phyloP scores from a whole-genome alignment of 2,329 filamentous ascomycete genomes.

The Pseudogymnoascus sp. region DNA sequence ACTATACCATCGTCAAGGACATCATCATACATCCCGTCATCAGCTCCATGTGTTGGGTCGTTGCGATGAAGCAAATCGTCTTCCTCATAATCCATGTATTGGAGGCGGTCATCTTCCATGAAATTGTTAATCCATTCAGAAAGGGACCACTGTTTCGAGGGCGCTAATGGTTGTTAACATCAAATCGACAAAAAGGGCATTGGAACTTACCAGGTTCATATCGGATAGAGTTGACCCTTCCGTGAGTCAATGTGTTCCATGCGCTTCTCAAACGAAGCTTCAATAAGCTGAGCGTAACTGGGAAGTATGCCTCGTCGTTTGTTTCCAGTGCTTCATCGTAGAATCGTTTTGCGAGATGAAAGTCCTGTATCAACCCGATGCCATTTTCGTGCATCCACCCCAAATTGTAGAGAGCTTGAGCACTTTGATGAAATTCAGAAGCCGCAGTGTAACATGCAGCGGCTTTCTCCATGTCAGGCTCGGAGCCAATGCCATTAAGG shows the following conservation, averaged over 20 bases:
- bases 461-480: slow-evolving; percentile 70
- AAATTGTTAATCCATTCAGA: slow-evolving; percentile 85
- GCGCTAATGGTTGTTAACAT: slow-evolving; percentile 41
- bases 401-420: slow-evolving; percentile 92
- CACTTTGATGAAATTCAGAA: slow-evolving; percentile 83
- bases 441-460: slow-evolving; percentile 88
- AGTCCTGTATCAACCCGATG: slow-evolving; percentile 85
- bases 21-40: slow-evolving; percentile 51
- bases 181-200: not conserved
- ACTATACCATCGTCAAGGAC: slow-evolving; percentile 69
- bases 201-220: slow-evolving; percentile 69
- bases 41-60: slow-evolving; percentile 47
- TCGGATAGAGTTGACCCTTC: slow-evolving; percentile 84
- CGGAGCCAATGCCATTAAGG: slow-evolving; percentile 68
- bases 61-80: slow-evolving; percentile 37
- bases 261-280: slow-evolving; percentile 80
- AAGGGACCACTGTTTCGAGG: slow-evolving; percentile 66
- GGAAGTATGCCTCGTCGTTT: slow-evolving; percentile 87
- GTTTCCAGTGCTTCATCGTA: slow-evolving; percentile 90
- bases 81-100: slow-evolving; percentile 52
- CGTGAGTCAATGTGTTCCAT: slow-evolving; percentile 89
- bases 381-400: slow-evolving; percentile 99
- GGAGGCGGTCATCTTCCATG: slow-evolving; percentile 54
- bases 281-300: slow-evolving; percentile 78
- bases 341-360: slow-evolving; percentile 91